phyloP scores from a whole-genome alignment of 257 asterid species.

The Primulina eburnea region DNA sequence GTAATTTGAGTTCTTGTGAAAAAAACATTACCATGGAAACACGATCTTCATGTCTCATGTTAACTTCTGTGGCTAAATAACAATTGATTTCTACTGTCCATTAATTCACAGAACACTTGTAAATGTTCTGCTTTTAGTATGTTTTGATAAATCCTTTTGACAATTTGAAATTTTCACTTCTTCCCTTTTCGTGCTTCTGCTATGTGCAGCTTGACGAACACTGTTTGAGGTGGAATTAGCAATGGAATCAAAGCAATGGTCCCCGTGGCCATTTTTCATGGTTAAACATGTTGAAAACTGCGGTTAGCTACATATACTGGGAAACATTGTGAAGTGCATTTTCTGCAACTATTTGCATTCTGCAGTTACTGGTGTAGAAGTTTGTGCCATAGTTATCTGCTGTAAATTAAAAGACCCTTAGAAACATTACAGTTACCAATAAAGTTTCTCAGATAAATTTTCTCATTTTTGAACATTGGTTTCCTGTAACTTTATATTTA shows the following conservation, averaged over 20 bases:
- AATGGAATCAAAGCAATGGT: background rate
- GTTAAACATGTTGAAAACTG: background rate
- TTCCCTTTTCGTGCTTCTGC: slow-evolving; percentile 10
- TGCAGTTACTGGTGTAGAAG: background rate
- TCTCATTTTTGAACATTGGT: background rate
- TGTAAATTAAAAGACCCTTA: background rate
- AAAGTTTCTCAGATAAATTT: background rate
- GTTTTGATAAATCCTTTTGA: background rate
- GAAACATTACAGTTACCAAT: background rate
- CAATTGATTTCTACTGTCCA: background rate
- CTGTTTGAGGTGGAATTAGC: slow-evolving; percentile 23
- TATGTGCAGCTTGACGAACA: slow-evolving; percentile 20
- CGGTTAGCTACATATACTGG: background rate
- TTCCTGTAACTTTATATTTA: background rate
- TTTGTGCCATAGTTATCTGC: background rate
- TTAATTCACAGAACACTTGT: background rate
- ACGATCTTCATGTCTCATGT: background rate
- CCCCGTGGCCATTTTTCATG: background rate
- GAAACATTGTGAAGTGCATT: background rate
- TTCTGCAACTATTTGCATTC: background rate
- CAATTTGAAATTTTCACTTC: background rate
- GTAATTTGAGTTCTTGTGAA: background rate
- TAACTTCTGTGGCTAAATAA: background rate
- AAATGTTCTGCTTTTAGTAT: background rate
- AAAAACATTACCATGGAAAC: background rate